A percentile compares a stretch with the other conserved stretches of the same genome.
Evolutionary conservation across 768 basidiomycete species (phyloP).

Genomic region (Suillus americanus): DNA sequence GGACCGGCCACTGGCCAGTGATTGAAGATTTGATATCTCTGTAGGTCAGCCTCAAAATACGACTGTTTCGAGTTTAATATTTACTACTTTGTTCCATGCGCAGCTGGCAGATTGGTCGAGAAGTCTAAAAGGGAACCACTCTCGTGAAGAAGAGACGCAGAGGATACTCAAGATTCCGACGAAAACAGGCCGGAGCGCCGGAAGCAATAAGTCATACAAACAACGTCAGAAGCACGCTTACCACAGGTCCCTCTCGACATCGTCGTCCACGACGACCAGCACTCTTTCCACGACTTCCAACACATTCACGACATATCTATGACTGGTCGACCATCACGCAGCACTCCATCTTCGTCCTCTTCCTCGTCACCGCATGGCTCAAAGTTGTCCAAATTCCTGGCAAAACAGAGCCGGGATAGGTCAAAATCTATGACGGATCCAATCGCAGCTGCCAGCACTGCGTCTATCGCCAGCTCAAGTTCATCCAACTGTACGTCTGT

Average conservation of each 20-base stretch:
- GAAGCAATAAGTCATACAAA: slow-evolving; percentile 17
- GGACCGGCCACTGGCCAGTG: neutral
- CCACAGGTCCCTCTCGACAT: slow-evolving; percentile 10
- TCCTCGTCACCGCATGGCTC: slow-evolving; percentile 43
- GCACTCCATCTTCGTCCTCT: slow-evolving; percentile 41
- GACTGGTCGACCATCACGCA: slow-evolving; percentile 47
- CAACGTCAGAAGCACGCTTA: slow-evolving; percentile 17
- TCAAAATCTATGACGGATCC: slow-evolving; percentile 51
- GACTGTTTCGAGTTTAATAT: neutral
- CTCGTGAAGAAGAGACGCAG: neutral
- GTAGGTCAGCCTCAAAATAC: neutral
- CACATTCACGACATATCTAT: slow-evolving; percentile 26
- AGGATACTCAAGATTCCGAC: neutral
- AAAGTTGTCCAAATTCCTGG: slow-evolving; percentile 68
- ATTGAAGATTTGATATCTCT: neutral
- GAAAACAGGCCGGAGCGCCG: neutral
- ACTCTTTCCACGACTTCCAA: slow-evolving; percentile 6
- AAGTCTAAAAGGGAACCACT: neutral
- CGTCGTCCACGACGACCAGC: slow-evolving; percentile 20
- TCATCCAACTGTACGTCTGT: slow-evolving; percentile 33
- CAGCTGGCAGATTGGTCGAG: neutral
- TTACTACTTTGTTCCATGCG: neutral
- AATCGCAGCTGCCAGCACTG: slow-evolving; percentile 31
- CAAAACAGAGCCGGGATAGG: slow-evolving; percentile 62
- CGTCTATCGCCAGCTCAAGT: slow-evolving; percentile 42